Percentiles rank a stretch among this genome's conserved stretches.
These are phyloP conservation scores for Pascua sp. DNA, from an alignment of 1,284 basidiomycete genomes.

Conservation along the genomic window DNA sequence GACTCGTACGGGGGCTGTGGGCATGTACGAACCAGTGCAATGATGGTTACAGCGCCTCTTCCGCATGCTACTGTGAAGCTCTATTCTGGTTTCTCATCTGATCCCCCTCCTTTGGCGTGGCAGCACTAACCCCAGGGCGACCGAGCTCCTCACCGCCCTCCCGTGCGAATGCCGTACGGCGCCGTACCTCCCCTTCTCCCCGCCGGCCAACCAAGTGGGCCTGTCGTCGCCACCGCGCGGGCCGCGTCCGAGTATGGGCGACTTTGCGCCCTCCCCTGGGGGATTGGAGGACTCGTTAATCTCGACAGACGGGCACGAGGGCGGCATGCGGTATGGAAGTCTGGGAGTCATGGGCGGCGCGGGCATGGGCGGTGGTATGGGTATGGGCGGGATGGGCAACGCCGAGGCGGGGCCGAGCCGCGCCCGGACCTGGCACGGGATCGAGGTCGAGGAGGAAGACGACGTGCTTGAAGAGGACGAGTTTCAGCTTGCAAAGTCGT, in stretches of 20 bases:
- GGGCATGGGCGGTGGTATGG: no score
- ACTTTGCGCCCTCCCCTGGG: conserved; percentile 37
- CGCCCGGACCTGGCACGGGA: conserved; percentile 29
- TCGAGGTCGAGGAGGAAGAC: conserved; percentile 59
- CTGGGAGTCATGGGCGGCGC: no score
- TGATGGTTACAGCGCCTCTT: no score
- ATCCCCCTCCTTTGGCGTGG: no score
- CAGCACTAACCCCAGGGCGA: conserved; percentile 35
- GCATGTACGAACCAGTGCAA: no score
- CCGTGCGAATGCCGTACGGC: conserved; percentile 36
- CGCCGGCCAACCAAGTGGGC: conserved; percentile 29
- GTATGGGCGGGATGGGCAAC: background rate
- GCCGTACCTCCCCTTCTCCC: conserved; percentile 42
- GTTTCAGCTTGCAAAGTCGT: conserved; percentile 68
- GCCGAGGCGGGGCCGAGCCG: conserved; percentile 32
- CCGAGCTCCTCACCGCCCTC: conserved; percentile 45
- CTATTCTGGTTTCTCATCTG: no score
- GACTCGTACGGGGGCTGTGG: no score
- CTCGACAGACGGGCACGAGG: background rate
- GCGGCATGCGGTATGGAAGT: background rate
- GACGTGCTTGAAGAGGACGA: conserved; percentile 57
- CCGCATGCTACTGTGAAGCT: no score
- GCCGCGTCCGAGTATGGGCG: conserved; percentile 21
- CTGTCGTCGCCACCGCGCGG: conserved; percentile 18
- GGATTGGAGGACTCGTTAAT: conserved; percentile 5